These are phyloP conservation scores for Bryoerythrophyllum caledonicum DNA, from an alignment of 225 moss, liverwort and hornwort species.

Conservation along the genomic window DNA sequence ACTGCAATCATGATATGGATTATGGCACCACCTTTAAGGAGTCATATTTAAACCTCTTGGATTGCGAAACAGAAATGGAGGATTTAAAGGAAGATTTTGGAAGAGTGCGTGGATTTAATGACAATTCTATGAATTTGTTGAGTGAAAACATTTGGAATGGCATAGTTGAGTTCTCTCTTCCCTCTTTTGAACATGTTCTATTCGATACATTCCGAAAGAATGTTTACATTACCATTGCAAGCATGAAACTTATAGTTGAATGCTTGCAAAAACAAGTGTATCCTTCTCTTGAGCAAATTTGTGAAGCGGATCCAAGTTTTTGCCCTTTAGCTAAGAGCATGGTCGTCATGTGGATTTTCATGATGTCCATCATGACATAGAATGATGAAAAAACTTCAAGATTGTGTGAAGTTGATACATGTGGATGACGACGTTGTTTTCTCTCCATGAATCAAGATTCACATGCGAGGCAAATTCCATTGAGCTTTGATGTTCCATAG, in stretches of 20 bases:
- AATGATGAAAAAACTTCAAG: too few relatives aligned
- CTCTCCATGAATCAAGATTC: too few relatives aligned
- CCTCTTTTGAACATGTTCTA: not conserved
- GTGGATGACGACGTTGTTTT: too few relatives aligned
- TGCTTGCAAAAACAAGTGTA: not conserved
- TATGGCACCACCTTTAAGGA: not conserved
- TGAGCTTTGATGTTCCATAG: too few relatives aligned
- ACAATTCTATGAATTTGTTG: not conserved
- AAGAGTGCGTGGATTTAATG: fast-evolving
- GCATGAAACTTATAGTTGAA: not conserved
- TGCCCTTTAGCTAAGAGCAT: too few relatives aligned
- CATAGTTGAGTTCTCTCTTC: not conserved
- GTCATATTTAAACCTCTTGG: not conserved
- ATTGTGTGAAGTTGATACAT: too few relatives aligned
- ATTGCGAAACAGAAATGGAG: not conserved
- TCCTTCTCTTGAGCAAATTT: too few relatives aligned
- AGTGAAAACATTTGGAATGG: not conserved
- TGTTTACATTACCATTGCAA: not conserved
- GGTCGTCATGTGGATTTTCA: too few relatives aligned
- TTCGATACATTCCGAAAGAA: not conserved
- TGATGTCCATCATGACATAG: too few relatives aligned
- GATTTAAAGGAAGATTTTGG: not conserved
- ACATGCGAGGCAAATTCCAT: too few relatives aligned
- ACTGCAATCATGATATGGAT: not conserved
- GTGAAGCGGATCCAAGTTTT: too few relatives aligned